Evolutionary conservation across 257 asterid genomes (phyloP).

Genomic region (Solanum neorickii): DNA sequence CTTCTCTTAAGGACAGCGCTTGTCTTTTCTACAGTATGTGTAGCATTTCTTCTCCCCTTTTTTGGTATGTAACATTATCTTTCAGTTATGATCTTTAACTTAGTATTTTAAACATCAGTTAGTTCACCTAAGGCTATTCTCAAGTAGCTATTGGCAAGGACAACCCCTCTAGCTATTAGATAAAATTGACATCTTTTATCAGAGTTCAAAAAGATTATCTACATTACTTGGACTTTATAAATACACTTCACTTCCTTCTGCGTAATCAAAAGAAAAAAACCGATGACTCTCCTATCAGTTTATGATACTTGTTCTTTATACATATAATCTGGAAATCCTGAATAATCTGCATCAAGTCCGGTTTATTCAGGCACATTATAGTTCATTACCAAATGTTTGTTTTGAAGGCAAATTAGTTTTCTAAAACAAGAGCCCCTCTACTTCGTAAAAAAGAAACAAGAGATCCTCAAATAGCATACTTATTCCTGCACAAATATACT

Average conservation of each 20-base stretch:
- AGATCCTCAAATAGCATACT: not conserved
- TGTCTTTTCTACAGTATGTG: conserved; percentile 52
- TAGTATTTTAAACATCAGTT: not conserved
- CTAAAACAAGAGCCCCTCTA: not conserved
- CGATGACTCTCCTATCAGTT: not conserved
- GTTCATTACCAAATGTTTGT: not conserved
- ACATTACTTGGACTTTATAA: not conserved
- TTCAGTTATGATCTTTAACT: not conserved
- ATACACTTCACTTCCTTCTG: not conserved
- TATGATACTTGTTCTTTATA: not conserved
- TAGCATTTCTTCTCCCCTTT: conserved; percentile 74
- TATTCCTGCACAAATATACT: not conserved
- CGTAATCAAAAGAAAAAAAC: not conserved
- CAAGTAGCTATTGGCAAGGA: not conserved
- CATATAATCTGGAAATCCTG: not conserved
- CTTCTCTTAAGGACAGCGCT: conserved; percentile 53
- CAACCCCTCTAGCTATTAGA: not conserved
- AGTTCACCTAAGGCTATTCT: not conserved
- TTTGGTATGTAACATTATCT: conserved; percentile 33
- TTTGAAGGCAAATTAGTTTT: not conserved
- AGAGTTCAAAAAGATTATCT: not conserved
- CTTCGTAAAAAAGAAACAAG: not conserved
- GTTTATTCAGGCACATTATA: not conserved
- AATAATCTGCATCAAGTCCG: not conserved
- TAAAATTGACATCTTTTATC: not conserved